phyloP scores from a whole-genome alignment of 2,329 filamentous ascomycete species.

The Penicillium sp. region DNA sequence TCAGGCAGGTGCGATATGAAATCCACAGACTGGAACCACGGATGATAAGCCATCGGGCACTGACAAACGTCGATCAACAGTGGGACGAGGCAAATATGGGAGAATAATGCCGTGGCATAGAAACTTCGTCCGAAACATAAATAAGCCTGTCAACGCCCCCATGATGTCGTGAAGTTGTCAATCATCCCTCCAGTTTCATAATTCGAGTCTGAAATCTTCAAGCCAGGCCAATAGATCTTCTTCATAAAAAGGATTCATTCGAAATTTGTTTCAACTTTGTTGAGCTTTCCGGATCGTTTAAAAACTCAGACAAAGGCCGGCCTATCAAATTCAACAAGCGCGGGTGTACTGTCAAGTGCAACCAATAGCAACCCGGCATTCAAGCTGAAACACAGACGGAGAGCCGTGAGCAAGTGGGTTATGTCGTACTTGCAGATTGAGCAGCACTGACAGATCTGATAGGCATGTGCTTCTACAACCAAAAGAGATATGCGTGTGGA shows the following conservation, averaged over 20 bases:
- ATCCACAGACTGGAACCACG: constrained; percentile 32
- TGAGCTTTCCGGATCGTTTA: constrained; percentile 15
- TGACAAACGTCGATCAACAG: constrained; percentile 36
- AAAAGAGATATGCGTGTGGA: constrained; percentile 78
- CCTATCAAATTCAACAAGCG: constrained; percentile 37
- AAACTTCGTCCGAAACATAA: constrained; percentile 41
- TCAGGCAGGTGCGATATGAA: constrained; percentile 30
- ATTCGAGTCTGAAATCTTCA: constrained; percentile 17
- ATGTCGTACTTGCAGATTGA: constrained; percentile 23
- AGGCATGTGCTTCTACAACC: constrained; percentile 94
- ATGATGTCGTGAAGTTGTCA: constrained; percentile 25
- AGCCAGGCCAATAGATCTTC: constrained; percentile 23
- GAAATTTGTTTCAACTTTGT: constrained; percentile 26
- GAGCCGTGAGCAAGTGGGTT: constrained; percentile 36
- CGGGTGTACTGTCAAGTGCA: constrained; percentile 25
- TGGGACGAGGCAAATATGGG: constrained; percentile 25
- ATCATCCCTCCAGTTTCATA: constrained; percentile 35
- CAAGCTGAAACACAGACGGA: constrained; percentile 38
- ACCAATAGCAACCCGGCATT: constrained; percentile 34
- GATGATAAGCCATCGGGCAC: constrained; percentile 36
- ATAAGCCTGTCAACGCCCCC: constrained; percentile 37
- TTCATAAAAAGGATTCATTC: constrained; percentile 23
- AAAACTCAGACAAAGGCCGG: constrained; percentile 27
- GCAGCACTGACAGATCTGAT: constrained; percentile 33
- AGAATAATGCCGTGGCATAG: constrained; percentile 26